Conservation (phyloP, 768 basidiomycete species). For the Hygrocybe punicea region DNA sequence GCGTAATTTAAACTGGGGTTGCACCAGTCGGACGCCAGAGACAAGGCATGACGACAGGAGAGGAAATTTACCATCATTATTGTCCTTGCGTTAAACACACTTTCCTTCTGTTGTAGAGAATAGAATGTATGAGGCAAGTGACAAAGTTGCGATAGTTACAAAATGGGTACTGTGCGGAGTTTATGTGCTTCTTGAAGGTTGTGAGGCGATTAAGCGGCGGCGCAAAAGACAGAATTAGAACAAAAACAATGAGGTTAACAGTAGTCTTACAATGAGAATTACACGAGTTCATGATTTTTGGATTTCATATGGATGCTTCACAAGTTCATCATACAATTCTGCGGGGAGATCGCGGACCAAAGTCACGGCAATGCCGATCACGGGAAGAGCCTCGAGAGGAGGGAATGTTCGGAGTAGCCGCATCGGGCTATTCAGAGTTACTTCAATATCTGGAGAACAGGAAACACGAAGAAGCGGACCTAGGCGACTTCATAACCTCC, state of each 20-base stretch:
- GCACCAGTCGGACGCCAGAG: too few relatives aligned
- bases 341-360: slow-evolving; percentile 87
- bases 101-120: too few relatives aligned
- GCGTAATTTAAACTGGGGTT: too few relatives aligned
- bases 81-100: too few relatives aligned
- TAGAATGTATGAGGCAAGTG: too few relatives aligned
- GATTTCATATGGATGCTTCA: slow-evolving; percentile 78
- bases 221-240: too few relatives aligned
- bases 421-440: slow-evolving; percentile 68
- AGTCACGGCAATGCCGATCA: slow-evolving; percentile 91
- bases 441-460: slow-evolving; percentile 5
- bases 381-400: slow-evolving; percentile 78
- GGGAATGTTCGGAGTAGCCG: slow-evolving; percentile 91
- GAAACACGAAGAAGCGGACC: slow-evolving; percentile 47
- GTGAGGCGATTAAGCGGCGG: background rate
- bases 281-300: slow-evolving; percentile 21
- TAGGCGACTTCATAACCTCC: slow-evolving; percentile 81
- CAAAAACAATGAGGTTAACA: background rate
- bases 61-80: too few relatives aligned
- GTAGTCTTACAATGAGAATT: background rate
- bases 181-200: background rate
- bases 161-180: background rate
- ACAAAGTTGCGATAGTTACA: background rate
- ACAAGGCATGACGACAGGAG: too few relatives aligned
- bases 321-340: slow-evolving; percentile 84